A percentile compares a stretch with the other conserved stretches of the same genome.
Evolutionary conservation across 2,329 filamentous ascomycete genomes (phyloP).

Genomic region (Rachicladosporium sp.): DNA sequence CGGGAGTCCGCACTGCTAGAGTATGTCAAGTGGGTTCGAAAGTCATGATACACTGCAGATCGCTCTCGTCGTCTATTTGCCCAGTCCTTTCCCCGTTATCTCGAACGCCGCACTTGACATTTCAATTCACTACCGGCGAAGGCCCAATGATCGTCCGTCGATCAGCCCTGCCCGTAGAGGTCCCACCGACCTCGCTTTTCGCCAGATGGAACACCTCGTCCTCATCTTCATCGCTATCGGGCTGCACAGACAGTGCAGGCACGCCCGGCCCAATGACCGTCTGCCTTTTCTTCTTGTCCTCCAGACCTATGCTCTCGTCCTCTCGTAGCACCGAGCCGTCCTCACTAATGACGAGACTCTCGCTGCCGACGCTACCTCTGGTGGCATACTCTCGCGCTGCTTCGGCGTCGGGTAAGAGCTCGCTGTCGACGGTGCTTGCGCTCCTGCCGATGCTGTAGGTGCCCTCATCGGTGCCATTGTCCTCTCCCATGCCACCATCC

Average conservation of each 20-base stretch:
- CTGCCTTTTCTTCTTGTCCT: slow-evolving; percentile 5
- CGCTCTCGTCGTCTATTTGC: too few species aligned
- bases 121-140: neutral
- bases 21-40: too few species aligned
- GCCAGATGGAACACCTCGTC: neutral
- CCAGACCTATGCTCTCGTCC: slow-evolving; percentile 4
- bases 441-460: slow-evolving; percentile 1
- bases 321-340: slow-evolving; percentile 4
- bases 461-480: slow-evolving; percentile 13
- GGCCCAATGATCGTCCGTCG: slow-evolving; percentile 12
- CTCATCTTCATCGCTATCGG: neutral
- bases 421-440: slow-evolving; percentile 1
- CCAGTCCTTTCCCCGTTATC: too few species aligned
- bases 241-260: neutral
- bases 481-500: slow-evolving; percentile 4
- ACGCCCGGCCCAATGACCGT: slow-evolving; percentile 10
- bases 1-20: too few species aligned
- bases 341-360: neutral
- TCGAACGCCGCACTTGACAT: too few species aligned
- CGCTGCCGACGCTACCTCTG: neutral
- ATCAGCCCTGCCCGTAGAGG: slow-evolving; percentile 6
- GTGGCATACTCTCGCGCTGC: slow-evolving; percentile 13
- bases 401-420: slow-evolving; percentile 11
- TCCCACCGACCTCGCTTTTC: neutral
- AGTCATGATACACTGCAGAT: too few species aligned